Conservation (phyloP, 768 basidiomycete genomes). For the Lactarius pseudohatsudake region DNA sequence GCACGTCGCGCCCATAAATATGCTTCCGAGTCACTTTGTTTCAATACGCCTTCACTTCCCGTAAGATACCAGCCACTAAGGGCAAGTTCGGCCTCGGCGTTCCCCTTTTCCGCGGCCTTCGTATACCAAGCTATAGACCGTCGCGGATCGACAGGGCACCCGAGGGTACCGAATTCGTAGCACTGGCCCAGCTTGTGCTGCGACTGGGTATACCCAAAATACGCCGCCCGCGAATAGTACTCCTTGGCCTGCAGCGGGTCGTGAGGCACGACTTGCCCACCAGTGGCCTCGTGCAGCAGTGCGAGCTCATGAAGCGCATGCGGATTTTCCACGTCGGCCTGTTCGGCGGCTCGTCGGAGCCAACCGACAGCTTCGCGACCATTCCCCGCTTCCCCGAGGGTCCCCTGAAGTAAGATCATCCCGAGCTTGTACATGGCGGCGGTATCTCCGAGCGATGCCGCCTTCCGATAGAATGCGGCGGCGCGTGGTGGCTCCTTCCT, state of each 20-base stretch:
- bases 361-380: slow-evolving; percentile 91
- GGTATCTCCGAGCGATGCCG: slow-evolving; percentile 93
- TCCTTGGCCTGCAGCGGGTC: slow-evolving; percentile 83
- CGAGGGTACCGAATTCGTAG: slow-evolving; percentile 87
- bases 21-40: slow-evolving; percentile 98
- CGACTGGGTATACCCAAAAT: slow-evolving; percentile 88
- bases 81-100: slow-evolving; percentile 92
- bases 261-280: slow-evolving; percentile 65
- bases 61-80: slow-evolving; percentile 99
- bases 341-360: slow-evolving; percentile 92
- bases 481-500: slow-evolving; percentile 85
- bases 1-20: slow-evolving; percentile 96
- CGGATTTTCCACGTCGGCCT: slow-evolving; percentile 97
- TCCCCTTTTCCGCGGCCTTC: slow-evolving; percentile 95
- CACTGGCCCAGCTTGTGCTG: slow-evolving; percentile 96
- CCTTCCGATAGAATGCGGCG: slow-evolving; percentile 94
- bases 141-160: slow-evolving; percentile 89
- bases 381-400: slow-evolving; percentile 80
- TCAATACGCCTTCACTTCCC: slow-evolving; percentile 90
- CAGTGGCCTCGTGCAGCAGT: slow-evolving; percentile 72
- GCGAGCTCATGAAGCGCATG: slow-evolving; percentile 98
- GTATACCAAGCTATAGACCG: slow-evolving; percentile 99
- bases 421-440: slow-evolving; percentile 99
- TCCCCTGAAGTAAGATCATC: slow-evolving; percentile 90
- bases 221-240: slow-evolving; percentile 86